These are phyloP conservation scores for Penicillium sclerotiorum DNA, from an alignment of 2,329 filamentous ascomycete species.

Conservation along the genomic window DNA sequence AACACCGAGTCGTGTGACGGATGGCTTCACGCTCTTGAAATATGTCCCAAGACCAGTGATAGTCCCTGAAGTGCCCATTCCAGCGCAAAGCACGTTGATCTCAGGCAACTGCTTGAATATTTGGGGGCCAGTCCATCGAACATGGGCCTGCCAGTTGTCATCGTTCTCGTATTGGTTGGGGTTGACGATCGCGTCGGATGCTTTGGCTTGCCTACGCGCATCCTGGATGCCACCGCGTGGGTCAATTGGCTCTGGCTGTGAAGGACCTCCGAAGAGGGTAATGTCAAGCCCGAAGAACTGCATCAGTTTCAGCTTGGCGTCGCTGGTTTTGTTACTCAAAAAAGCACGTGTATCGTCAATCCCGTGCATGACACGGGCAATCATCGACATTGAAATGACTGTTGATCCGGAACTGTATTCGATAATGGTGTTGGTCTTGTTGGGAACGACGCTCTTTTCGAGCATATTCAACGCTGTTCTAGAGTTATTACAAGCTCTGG, in stretches of 20 bases:
- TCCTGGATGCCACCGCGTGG: slow-evolving; percentile 56
- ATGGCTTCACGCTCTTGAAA: slow-evolving; percentile 52
- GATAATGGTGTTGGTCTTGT: slow-evolving; percentile 55
- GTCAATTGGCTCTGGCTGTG: slow-evolving; percentile 59
- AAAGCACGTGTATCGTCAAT: slow-evolving; percentile 58
- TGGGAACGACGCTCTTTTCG: slow-evolving; percentile 44
- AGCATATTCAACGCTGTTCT: slow-evolving; percentile 55
- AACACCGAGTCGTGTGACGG: slow-evolving; percentile 47
- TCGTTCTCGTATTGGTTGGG: slow-evolving; percentile 62
- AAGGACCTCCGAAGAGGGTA: slow-evolving; percentile 62
- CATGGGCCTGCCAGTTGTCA: slow-evolving; percentile 48
- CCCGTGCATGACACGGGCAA: slow-evolving; percentile 55
- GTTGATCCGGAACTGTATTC: slow-evolving; percentile 67
- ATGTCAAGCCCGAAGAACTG: slow-evolving; percentile 62
- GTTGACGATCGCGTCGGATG: slow-evolving; percentile 52
- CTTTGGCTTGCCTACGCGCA: slow-evolving; percentile 47
- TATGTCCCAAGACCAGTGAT: slow-evolving; percentile 56
- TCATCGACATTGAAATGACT: slow-evolving; percentile 62
- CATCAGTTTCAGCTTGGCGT: slow-evolving; percentile 58
- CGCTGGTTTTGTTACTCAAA: slow-evolving; percentile 61
- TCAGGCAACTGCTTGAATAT: slow-evolving; percentile 59
- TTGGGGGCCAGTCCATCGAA: slow-evolving; percentile 63
- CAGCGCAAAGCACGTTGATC: slow-evolving; percentile 59
- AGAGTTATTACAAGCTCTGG: background rate
- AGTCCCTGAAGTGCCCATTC: slow-evolving; percentile 60